Evolutionary conservation across 768 basidiomycete genomes (phyloP).

Genomic region (Lactarius psammicola): DNA sequence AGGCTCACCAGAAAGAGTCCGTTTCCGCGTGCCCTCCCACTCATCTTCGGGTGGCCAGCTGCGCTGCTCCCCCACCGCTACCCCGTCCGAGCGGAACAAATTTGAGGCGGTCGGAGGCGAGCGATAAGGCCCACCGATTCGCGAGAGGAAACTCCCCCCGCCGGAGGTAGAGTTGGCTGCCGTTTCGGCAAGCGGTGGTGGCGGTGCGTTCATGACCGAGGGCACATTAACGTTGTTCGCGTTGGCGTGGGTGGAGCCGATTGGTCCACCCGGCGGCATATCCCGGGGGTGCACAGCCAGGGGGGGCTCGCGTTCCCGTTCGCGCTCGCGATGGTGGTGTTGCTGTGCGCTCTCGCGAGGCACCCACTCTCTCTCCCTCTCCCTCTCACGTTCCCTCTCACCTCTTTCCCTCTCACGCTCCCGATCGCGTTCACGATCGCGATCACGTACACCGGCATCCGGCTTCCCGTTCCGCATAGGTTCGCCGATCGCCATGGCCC

Average conservation of each 20-base stretch:
- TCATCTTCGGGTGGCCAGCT: slow-evolving; percentile 51
- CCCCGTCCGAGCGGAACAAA: slow-evolving; percentile 21
- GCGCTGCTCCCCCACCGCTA: slow-evolving; percentile 20
- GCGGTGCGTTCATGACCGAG: neutral
- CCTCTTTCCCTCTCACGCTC: slow-evolving; percentile 38
- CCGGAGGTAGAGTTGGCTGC: neutral
- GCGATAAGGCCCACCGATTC: slow-evolving; percentile 61
- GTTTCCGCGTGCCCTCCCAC: slow-evolving; percentile 62
- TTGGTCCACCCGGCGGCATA: slow-evolving; percentile 10
- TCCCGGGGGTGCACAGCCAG: slow-evolving; percentile 15
- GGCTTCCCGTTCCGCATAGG: slow-evolving; percentile 42
- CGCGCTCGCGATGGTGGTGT: slow-evolving; percentile 16
- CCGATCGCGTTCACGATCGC: slow-evolving; percentile 52
- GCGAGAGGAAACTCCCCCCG: slow-evolving; percentile 47
- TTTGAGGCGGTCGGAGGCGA: slow-evolving; percentile 33
- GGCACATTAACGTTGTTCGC: neutral
- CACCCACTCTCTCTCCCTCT: slow-evolving; percentile 22
- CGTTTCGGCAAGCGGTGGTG: slow-evolving; percentile 8
- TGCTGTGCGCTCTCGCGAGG: slow-evolving; percentile 25
- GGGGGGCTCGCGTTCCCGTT: slow-evolving; percentile 7
- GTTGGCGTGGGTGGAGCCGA: neutral
- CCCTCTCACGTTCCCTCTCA: neutral
- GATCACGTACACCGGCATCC: slow-evolving; percentile 38
- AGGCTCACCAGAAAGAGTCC: slow-evolving; percentile 61
- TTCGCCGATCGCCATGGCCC: slow-evolving; percentile 62